These are phyloP conservation scores for Cyclotella atomus DNA, from an alignment of 108 stramenopile genomes.

Conservation along the genomic window DNA sequence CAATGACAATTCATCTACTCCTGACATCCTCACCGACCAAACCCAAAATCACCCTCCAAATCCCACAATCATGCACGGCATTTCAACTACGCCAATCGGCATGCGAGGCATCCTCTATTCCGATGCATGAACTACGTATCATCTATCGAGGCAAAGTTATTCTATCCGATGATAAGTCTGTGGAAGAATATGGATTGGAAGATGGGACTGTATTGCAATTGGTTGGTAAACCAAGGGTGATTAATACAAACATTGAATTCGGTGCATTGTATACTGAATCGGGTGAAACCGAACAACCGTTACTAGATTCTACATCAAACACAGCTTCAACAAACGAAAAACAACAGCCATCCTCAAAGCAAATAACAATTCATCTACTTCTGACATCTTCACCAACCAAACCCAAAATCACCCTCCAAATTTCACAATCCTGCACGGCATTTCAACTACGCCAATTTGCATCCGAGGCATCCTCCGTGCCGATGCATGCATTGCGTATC, in stretches of 20 bases:
- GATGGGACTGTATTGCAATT: slow-evolving; percentile 23
- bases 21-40: slow-evolving; percentile 10
- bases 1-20: slow-evolving; percentile 16
- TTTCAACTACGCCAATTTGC: slow-evolving; percentile 48
- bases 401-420: slow-evolving; percentile 7
- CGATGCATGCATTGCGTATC: slow-evolving; percentile 45
- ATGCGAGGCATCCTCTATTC: slow-evolving; percentile 58
- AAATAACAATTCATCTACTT: slow-evolving; percentile 15
- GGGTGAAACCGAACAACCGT: too few relatives aligned
- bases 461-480: slow-evolving; percentile 59
- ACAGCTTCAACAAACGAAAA: slow-evolving; percentile 4
- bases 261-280: too few relatives aligned
- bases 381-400: slow-evolving; percentile 10
- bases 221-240: slow-evolving; percentile 27
- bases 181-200: slow-evolving; percentile 17
- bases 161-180: background rate
- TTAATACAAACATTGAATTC: too few relatives aligned
- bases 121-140: slow-evolving; percentile 45
- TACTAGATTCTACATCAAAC: too few relatives aligned
- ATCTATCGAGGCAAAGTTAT: slow-evolving; percentile 82
- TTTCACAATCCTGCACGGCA: slow-evolving; percentile 23
- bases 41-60: slow-evolving; percentile 7
- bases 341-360: slow-evolving; percentile 3
- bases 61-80: slow-evolving; percentile 21
- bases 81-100: slow-evolving; percentile 48